Evolutionary conservation across 805 yeast genomes (phyloP).

Genomic region (Saturnispora sanitii): DNA sequence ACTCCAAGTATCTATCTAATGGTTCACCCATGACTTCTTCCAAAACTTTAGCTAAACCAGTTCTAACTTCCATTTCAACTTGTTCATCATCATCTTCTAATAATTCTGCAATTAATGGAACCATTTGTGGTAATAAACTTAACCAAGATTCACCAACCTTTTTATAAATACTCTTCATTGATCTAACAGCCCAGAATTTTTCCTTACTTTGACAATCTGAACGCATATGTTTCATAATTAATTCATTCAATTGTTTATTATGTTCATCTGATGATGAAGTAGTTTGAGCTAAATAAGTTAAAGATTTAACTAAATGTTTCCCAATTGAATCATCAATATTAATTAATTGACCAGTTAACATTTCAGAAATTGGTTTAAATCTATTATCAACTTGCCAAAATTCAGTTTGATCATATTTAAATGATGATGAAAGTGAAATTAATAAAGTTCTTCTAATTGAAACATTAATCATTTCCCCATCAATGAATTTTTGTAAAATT

Average conservation of each 20-base stretch:
- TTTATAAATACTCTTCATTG: constrained; percentile 73
- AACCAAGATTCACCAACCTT: constrained; percentile 95
- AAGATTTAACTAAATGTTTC: constrained; percentile 67
- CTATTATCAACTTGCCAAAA: constrained; percentile 88
- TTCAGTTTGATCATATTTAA: constrained; percentile 85
- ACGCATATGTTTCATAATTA: constrained; percentile 58
- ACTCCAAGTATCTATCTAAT: constrained; percentile 64
- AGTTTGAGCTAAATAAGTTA: constrained; percentile 62
- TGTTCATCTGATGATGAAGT: constrained; percentile 56
- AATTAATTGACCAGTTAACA: constrained; percentile 56
- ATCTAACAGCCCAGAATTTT: constrained; percentile 71
- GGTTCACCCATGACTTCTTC: constrained; percentile 94
- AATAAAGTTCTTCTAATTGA: constrained; percentile 65
- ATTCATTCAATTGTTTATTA: constrained; percentile 62
- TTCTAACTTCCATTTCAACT: constrained; percentile 84
- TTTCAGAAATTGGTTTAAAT: constrained; percentile 58
- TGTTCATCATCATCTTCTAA: constrained; percentile 93
- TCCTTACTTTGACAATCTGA: constrained; percentile 46
- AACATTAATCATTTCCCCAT: constrained; percentile 33
- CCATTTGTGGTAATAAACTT: constrained; percentile 80
- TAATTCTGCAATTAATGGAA: constrained; percentile 90
- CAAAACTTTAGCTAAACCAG: constrained; percentile 81
- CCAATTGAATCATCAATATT: constrained; percentile 69
- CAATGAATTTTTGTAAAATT: constrained; percentile 42
- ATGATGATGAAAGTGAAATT: constrained; percentile 66